Base-by-base conservation (phyloP, 2,329 filamentous ascomycete genomes). In the Arachnomyces sp. region DNA sequence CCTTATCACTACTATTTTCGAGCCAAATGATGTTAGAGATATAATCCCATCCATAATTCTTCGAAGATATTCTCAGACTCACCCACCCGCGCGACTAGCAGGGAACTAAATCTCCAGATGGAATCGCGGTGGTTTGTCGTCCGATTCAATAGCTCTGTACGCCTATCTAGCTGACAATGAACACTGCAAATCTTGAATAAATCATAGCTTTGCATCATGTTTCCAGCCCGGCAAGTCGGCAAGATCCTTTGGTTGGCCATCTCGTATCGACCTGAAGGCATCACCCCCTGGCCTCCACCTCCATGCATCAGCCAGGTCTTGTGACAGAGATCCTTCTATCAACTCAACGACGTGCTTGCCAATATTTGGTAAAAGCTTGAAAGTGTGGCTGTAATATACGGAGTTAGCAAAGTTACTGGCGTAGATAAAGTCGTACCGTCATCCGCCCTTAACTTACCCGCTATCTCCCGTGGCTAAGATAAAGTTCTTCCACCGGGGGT, bases 261-360 rank as follows among this genome's bases (percentile, higher is more conserved):
- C 56, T 7, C 68, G 60, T 40, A 56, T 58, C 1, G 66, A 69
- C 50, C 60, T 67, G 7, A 65, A 50, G 2, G 67, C 62, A 53
- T 70, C 65, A 15, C 67, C 67, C 2, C 66, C 67, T 2, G 65
- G 66, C 9, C 68, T 56, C 68, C 68, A 71, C 43, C 57, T 59
- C 68, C 68, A 71, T 2, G 63, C 61, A 33, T 63, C 45, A 4
- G 60, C 51, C 32, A 70, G 45, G 13, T 69, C 62, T 3, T 62
- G 50, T 1, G 61, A 56, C 9, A 71, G 47, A 3, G 48, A 55
- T 2, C 58, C 63, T 44, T 70, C 67, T 4, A 71, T 49, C 33
- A 71, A 44, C 48, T 69, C 66, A 8, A 71, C 67, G 3, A 71
- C 61, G 42, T 71, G 66, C 39, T 65, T 69, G 2, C 68, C 68